Base-by-base conservation (phyloP, 2,329 filamentous ascomycete species). In the Ceratocystis huliohia region DNA sequence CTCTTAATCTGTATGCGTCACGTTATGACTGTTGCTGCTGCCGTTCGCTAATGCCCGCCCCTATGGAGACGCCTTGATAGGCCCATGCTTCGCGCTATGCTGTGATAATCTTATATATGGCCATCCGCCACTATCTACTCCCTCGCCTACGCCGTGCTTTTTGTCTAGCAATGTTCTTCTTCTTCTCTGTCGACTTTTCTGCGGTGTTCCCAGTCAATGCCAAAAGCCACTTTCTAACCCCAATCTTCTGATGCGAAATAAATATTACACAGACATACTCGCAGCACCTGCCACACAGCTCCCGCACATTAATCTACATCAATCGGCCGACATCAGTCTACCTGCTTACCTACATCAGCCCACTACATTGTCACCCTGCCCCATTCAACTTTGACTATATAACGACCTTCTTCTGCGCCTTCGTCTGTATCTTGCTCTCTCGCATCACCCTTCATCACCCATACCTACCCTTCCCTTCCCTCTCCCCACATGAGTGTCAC, bases 401-500 rank as follows among this genome's bases (percentile, higher is more conserved):
- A 41, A 41, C 53, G 25, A n/a, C 28, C 5, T 5, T n/a, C 17
- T n/a, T 20, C 48, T 1, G n/a, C n/a, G 2, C 20, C 10, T 10
- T n/a, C 17, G 13, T n/a, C n/a, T 22, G 5, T 20, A n/a, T 8
- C 20, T 8, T 20, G 37, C 3, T 48, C 8, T 20, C 20, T 22
- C 20, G n/a, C 1, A n/a, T 4, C 46, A n/a, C n/a, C 20, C 7
- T 46, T 41, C 37, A 41, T 13, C 37, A 44, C 25, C 28, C 68
- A 67, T 30, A 64, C 59, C 25, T 66, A 62, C 25, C 30, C 44
- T 17, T 48, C 48, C 20, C 41, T 37, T 20, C 48, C 48, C 20
- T 7, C 53, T 13, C 30, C 33, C 28, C 44, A 45, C 48, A 69
- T 61, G 56, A 64, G 33, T 45, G 65, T 63, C 56, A 65, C 65